A percentile compares a stretch with the other conserved stretches of the same genome.
These are phyloP conservation scores for Prunus salicina DNA, from an alignment of 306 rosid genomes.

Conservation along the genomic window DNA sequence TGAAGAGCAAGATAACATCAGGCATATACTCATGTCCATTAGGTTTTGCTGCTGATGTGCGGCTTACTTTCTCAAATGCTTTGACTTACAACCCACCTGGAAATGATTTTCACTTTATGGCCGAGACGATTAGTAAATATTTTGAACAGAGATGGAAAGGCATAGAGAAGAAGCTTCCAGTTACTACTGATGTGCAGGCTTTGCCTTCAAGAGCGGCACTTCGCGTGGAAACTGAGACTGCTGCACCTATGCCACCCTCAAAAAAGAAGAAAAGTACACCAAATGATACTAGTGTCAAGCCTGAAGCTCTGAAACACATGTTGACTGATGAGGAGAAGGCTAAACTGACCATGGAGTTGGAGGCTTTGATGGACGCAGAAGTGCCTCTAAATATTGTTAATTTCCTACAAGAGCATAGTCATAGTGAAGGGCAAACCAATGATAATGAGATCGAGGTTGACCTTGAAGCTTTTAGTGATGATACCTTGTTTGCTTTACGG, in stretches of 20 bases:
- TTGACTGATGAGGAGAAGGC: slow-evolving; percentile 67
- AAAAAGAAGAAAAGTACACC: slow-evolving; percentile 55
- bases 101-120: slow-evolving; percentile 73
- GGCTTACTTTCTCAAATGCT: slow-evolving; percentile 82
- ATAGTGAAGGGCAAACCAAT: slow-evolving; percentile 40
- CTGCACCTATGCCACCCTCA: slow-evolving; percentile 40
- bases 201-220: slow-evolving; percentile 40
- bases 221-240: slow-evolving; percentile 35
- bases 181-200: slow-evolving; percentile 29
- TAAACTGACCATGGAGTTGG: slow-evolving; percentile 68
- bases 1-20: slow-evolving; percentile 55
- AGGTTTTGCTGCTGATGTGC: slow-evolving; percentile 78
- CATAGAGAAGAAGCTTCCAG: slow-evolving; percentile 65
- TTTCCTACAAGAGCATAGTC: slow-evolving; percentile 68
- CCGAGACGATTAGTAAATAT: slow-evolving; percentile 49
- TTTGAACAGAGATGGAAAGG: slow-evolving; percentile 81
- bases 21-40: slow-evolving; percentile 57
- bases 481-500: slow-evolving; percentile 61
- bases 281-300: slow-evolving; percentile 32
- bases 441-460: slow-evolving; percentile 95
- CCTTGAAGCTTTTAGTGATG: slow-evolving; percentile 74
- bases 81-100: slow-evolving; percentile 83
- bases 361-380: slow-evolving; percentile 52
- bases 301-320: slow-evolving; percentile 34
- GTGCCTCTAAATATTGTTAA: slow-evolving; percentile 70